Percentiles rank a stretch among this genome's conserved stretches.
Conservation (phyloP, 306 rosid genomes). For the Abrus pulchellus region DNA sequence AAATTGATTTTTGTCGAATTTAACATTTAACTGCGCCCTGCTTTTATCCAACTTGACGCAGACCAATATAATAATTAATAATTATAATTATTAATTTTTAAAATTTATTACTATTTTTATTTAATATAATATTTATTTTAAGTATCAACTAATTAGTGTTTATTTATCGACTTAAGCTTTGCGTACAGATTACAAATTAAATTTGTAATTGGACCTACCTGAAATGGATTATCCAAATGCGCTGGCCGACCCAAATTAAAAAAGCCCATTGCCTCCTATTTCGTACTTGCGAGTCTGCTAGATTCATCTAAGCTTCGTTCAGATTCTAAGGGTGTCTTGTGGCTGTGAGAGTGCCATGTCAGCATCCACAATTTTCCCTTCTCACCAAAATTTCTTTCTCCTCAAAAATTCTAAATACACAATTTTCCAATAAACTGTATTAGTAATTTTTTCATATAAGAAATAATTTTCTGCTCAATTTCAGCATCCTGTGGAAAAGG, state of each 20-base stretch:
- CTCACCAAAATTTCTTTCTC: slow-evolving; percentile 58
- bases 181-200: background rate
- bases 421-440: slow-evolving; percentile 19
- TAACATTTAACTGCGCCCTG: background rate
- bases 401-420: slow-evolving; percentile 47
- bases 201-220: background rate
- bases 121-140: background rate
- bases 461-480: background rate
- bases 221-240: slow-evolving; percentile 8
- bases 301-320: slow-evolving; percentile 11
- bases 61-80: background rate
- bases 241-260: background rate
- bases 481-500: background rate
- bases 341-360: slow-evolving; percentile 68
- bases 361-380: slow-evolving; percentile 57
- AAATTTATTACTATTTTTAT: background rate
- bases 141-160: background rate
- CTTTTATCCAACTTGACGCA: background rate
- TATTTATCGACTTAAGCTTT: background rate
- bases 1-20: background rate
- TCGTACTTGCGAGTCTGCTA: background rate
- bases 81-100: background rate
- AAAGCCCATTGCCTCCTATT: background rate
- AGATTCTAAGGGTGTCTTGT: slow-evolving; percentile 48
- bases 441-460: background rate